phyloP scores from a whole-genome alignment of 2,329 filamentous ascomycete species.

The Arthrobotrys pseudoclavata region DNA sequence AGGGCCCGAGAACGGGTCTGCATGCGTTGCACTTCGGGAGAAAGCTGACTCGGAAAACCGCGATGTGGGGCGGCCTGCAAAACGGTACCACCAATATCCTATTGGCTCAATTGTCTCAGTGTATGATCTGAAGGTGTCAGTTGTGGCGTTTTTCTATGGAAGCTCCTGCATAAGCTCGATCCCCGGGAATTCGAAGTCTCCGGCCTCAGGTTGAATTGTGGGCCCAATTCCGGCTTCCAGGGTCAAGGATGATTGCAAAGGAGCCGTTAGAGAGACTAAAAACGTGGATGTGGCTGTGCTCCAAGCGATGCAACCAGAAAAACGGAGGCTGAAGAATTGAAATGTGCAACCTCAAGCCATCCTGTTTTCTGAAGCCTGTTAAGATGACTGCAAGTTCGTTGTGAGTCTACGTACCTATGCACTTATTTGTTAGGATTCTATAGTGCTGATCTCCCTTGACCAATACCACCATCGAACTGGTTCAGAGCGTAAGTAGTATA shows the following conservation, averaged over 20 bases:
- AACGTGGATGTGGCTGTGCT: conserved; percentile 59
- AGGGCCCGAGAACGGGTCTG: conserved; percentile 29
- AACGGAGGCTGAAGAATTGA: conserved; percentile 40
- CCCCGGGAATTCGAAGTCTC: conserved; percentile 53
- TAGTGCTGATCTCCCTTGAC: not conserved
- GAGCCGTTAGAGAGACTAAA: conserved; percentile 32
- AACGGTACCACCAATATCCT: conserved; percentile 31
- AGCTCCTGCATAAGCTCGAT: conserved; percentile 36
- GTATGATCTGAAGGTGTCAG: conserved; percentile 41
- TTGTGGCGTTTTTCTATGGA: conserved; percentile 46
- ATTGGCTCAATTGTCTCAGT: conserved; percentile 36
- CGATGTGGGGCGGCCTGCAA: conserved; percentile 49
- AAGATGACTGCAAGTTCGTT: conserved; percentile 2
- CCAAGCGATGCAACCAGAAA: conserved; percentile 45
- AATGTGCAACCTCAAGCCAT: conserved; percentile 44
- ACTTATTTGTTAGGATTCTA: not conserved
- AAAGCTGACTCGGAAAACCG: conserved; percentile 43
- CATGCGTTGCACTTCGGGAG: conserved; percentile 51
- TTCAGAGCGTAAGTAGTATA: not conserved
- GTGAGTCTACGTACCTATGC: not conserved
- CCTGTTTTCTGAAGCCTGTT: not conserved
- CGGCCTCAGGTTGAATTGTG: conserved; percentile 43
- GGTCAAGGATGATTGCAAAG: conserved; percentile 40
- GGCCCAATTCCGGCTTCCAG: conserved; percentile 54
- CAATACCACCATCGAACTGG: not conserved